Percentiles rank a stretch among this genome's conserved stretches.
These are phyloP conservation scores for Elsinoe arachidis DNA, from an alignment of 2,329 filamentous ascomycete genomes.

Conservation along the genomic window DNA sequence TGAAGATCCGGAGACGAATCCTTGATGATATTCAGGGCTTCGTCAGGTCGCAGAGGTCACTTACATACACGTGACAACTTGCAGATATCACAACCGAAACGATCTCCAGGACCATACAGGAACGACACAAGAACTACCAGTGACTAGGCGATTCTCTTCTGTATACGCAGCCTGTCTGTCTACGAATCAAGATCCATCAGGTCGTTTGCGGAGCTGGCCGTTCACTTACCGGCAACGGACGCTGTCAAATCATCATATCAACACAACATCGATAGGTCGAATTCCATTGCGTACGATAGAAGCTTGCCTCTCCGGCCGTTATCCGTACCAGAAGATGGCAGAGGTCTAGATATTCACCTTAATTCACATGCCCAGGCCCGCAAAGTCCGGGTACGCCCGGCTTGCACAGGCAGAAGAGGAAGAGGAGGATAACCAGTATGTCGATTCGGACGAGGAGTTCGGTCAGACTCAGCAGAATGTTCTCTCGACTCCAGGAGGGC, in stretches of 20 bases:
- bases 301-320: slow-evolving; percentile 4
- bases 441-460: slow-evolving; percentile 32
- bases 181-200: not conserved
- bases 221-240: slow-evolving; percentile 2
- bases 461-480: slow-evolving; percentile 21
- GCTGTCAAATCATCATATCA: slow-evolving; percentile 7
- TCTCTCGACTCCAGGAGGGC: slow-evolving; percentile 15
- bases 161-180: too few relatives aligned
- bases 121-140: not conserved
- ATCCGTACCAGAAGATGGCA: slow-evolving; percentile 5
- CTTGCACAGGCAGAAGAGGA: slow-evolving; percentile 47
- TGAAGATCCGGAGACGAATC: not conserved
- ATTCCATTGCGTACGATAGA: not conserved
- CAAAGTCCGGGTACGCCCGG: slow-evolving; percentile 43
- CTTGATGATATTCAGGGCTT: too few relatives aligned
- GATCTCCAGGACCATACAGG: not conserved
- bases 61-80: too few relatives aligned
- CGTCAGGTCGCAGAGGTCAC: too few relatives aligned
- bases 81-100: too few relatives aligned
- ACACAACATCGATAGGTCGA: slow-evolving; percentile 4
- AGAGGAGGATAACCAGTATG: slow-evolving; percentile 31
- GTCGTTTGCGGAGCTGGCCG: slow-evolving; percentile 1
- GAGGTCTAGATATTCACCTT: slow-evolving; percentile 3
- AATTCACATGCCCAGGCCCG: slow-evolving; percentile 28
- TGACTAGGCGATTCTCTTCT: too few relatives aligned